Base-by-base conservation (phyloP, 441 rosid species). In the Hura crepitans region DNA sequence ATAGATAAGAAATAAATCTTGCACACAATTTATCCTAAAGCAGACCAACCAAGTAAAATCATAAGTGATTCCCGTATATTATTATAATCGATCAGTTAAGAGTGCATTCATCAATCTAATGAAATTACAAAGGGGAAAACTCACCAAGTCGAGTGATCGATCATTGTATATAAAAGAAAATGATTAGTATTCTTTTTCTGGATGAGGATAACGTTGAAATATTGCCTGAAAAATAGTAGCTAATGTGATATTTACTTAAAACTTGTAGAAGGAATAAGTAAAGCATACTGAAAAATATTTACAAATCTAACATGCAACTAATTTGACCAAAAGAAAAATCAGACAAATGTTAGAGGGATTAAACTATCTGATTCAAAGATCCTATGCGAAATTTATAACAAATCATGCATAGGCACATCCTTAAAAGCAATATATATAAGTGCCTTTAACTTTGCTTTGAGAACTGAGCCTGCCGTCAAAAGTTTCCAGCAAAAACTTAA, bases 101-200 rank as follows among this genome's bases (percentile, higher is more conserved):
- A 51, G 33, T 57, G 45, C 25, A 31, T 30, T 56, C 39, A 25
- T 67, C 23, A 61, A 64, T 30, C 8, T 65, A 47, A 57, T 30
- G 54, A 42, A 35, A 68, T 42, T 30, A 10, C 42, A 7, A 56
- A 20, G 22, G 30, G 23, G n/a, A 15, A 72, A 50, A 62, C 88
- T 87, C 74, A 93, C 98, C 96, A 93, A 74, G 83, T 93, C 98
- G 78, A 93, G 62, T 18, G 98, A 93, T 76, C 97, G 88, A 59
- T 93, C 94, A 74, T 75, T 81, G 76, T 91, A 93, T 78, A 91
- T 86, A 62, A 93, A 93, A 62, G 98, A 93, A 85, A 93, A 91
- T 17, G 98, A 93, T 76, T 91, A 97, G 72, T 89, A 93, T 79
- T 93, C 98, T 84, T 93, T 93, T 81, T 91, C 98, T n/a, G 98